phyloP scores from a whole-genome alignment of 345 rosid species.

The Hibiscus trionum region DNA sequence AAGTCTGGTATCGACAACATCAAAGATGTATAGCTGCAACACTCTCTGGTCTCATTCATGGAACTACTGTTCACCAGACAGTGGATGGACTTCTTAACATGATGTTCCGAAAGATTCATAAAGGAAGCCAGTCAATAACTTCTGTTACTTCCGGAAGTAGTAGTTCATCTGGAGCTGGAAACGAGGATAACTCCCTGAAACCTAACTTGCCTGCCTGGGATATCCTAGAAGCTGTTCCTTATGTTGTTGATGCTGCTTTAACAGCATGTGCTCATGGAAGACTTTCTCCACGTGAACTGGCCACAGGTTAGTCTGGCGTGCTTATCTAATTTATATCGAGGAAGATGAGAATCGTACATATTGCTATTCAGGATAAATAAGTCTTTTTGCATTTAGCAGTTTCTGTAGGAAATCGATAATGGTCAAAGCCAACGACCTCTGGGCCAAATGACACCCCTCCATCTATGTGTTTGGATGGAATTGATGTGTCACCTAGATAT shows the following conservation, averaged over 20 bases:
- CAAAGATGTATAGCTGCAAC: constrained; percentile 81
- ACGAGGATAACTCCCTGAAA: constrained; percentile 53
- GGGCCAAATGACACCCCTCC: background rate
- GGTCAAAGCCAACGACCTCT: no score
- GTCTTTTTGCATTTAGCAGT: background rate
- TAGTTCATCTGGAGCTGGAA: constrained; percentile 63
- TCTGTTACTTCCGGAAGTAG: constrained; percentile 76
- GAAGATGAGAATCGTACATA: background rate
- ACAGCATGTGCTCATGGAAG: constrained; percentile 93
- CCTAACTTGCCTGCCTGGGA: constrained; percentile 94
- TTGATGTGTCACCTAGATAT: background rate
- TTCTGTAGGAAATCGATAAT: background rate
- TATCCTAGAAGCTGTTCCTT: constrained; percentile 87
- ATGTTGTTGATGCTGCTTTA: constrained; percentile 87
- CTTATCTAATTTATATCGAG: background rate
- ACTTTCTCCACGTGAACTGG: constrained; percentile 92
- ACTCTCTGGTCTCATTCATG: constrained; percentile 73
- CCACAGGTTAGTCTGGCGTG: constrained; percentile 61
- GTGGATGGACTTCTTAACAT: constrained; percentile 73
- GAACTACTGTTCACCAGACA: constrained; percentile 73
- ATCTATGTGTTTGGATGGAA: background rate
- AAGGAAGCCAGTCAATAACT: constrained; percentile 50
- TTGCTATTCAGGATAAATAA: background rate
- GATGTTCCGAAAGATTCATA: constrained; percentile 67
- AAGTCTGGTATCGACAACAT: constrained; percentile 87